Evolutionary conservation across 805 yeast genomes (phyloP).

Genomic region (Kodamaea lidongshanica): DNA sequence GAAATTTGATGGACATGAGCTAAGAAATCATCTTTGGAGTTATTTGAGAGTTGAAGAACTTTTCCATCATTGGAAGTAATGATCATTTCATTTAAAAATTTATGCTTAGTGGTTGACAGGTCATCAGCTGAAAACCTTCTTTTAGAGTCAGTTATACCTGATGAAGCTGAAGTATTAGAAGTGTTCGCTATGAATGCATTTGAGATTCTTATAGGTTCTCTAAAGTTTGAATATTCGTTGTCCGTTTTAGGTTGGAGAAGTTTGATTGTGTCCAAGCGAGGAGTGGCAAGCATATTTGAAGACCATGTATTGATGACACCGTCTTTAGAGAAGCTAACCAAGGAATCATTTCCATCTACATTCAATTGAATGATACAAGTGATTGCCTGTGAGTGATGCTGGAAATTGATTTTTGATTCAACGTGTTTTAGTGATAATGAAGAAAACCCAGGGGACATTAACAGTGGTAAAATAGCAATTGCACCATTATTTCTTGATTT

Average conservation of each 20-base stretch:
- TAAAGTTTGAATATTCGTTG: conserved; percentile 8
- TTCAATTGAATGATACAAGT: conserved; percentile 18
- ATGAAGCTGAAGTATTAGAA: neutral
- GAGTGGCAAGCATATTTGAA: conserved; percentile 25
- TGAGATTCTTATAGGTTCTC: conserved; percentile 7
- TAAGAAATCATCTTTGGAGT: conserved; percentile 12
- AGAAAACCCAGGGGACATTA: conserved; percentile 18
- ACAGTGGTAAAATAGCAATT: conserved; percentile 18
- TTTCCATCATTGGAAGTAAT: conserved; percentile 17
- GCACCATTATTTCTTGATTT: conserved; percentile 4
- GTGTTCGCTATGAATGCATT: conserved; percentile 3
- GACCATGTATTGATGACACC: conserved; percentile 32
- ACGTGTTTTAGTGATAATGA: conserved; percentile 4
- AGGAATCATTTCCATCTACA: conserved; percentile 16
- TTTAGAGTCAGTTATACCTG: conserved; percentile 1
- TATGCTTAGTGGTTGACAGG: conserved; percentile 11
- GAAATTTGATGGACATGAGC: conserved; percentile 6
- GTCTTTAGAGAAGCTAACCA: conserved; percentile 18
- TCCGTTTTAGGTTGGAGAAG: conserved; percentile 9
- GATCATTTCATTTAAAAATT: conserved; percentile 15
- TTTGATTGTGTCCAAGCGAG: conserved; percentile 16
- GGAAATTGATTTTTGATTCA: conserved; percentile 3
- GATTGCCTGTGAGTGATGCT: conserved; percentile 18
- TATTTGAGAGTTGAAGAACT: conserved; percentile 15
- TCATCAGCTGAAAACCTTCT: conserved; percentile 2